These are phyloP conservation scores for Ambispora gerdemannii DNA, from an alignment of 192 early-diverging fungal species.

Conservation along the genomic window DNA sequence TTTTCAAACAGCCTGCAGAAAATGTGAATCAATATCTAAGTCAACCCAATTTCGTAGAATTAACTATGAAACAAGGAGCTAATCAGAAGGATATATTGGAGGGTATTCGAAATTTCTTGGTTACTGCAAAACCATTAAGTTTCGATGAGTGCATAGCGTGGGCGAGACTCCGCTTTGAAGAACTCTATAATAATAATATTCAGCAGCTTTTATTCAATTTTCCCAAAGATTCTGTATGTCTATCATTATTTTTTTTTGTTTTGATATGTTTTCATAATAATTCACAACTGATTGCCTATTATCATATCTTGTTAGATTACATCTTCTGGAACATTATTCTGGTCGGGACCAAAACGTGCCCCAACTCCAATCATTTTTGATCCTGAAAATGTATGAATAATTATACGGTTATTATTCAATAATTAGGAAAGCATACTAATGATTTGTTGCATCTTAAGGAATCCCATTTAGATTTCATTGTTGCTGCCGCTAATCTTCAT, in stretches of 20 bases:
- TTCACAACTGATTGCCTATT: not conserved
- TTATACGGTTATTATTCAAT: not conserved
- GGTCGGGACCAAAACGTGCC: constrained; percentile 95
- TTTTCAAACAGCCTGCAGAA: constrained; percentile 89
- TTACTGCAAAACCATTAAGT: constrained; percentile 73
- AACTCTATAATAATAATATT: constrained; percentile 88
- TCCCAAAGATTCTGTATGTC: constrained; percentile 78
- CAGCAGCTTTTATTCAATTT: constrained; percentile 96
- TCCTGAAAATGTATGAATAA: constrained; percentile 57
- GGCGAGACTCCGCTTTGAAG: constrained; percentile 92
- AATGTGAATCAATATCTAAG: constrained; percentile 93
- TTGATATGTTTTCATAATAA: not conserved
- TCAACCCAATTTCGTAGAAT: constrained; percentile 78
- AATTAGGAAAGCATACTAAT: constrained; percentile 5
- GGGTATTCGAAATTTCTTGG: constrained; percentile 69
- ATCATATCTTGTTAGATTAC: constrained; percentile 53
- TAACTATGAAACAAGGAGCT: constrained; percentile 70
- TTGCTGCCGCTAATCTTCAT: constrained; percentile 88
- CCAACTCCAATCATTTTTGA: constrained; percentile 84
- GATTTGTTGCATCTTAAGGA: constrained; percentile 32
- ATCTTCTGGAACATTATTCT: constrained; percentile 86
- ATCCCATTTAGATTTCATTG: constrained; percentile 86
- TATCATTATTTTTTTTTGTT: too few species aligned
- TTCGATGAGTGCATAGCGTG: constrained; percentile 93
- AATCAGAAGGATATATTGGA: constrained; percentile 78